Evolutionary conservation across 2,329 filamentous ascomycete genomes (phyloP), one percentile per base, ranked within the genome.

Genomic region (Aureobasidium musti): DNA sequence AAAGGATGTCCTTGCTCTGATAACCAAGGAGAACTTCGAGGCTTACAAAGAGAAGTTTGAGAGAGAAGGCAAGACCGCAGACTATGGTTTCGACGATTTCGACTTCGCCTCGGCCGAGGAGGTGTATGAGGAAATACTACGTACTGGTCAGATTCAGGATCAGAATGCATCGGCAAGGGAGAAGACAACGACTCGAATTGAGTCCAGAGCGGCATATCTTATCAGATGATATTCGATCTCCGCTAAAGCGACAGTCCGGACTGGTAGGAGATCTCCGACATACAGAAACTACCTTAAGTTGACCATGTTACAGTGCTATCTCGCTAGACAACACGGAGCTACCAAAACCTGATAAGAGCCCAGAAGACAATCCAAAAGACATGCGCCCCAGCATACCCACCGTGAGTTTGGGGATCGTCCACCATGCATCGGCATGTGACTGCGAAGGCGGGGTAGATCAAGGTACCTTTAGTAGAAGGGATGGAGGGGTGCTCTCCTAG

Each of bases 151-250:
- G 5, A 26, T 3, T 13, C 2, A 10, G 26, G 21, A 13, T 6
- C 5, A 26, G 45, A 47, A 47, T 13, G 3, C 11, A 23, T 26
- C 45, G 45, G 13, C 23, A 47, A 47, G 19, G 7, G 39, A n/a
- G 3, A n/a, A 19, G 14, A 5, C 14, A 41, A 5, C 14, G 5
- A n/a, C n/a, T 39, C 37, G 4, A 49, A 17, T 13, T 19, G 14
- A 1, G 5, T 45, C 45, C 17, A 53, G 17, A 63, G 23, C 5
- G 35, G 47, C 33, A 52, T 2, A 41, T 49, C 23, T 50, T 61
- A 50, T 61, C 57, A 50, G 45, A 63, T 50, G 30, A 61, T 19
- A 43, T 39, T 21, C n/a, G 8, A 39, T 28, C 45, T 50, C 59
- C 56, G 56, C 19, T 37, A 1, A 8, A n/a, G 35, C 60, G 60